Evolutionary conservation across 352 stramenopile species (phyloP).

Genomic region (Globisporangium emineosum): DNA sequence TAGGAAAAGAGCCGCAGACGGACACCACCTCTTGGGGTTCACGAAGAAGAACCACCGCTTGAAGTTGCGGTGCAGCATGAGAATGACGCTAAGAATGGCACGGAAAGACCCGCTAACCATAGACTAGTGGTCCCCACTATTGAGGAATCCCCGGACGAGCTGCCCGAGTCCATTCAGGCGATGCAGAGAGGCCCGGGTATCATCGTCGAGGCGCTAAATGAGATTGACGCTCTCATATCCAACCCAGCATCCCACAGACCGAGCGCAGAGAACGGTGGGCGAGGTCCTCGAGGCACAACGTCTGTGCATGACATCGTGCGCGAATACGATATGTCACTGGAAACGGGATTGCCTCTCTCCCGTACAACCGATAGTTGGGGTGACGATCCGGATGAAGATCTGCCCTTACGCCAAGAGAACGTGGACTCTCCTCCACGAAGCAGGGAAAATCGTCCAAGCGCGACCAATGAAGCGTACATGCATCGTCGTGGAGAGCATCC

Average conservation of each 20-base stretch:
- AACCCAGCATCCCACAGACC: constrained; percentile 15
- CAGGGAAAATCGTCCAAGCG: background rate
- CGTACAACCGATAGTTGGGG: constrained; percentile 62
- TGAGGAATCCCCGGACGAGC: constrained; percentile 23
- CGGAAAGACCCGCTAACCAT: constrained; percentile 6
- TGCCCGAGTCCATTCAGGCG: constrained; percentile 27
- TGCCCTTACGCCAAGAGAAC: constrained; percentile 3
- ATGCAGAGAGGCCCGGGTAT: constrained; percentile 36
- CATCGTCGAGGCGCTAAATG: constrained; percentile 43
- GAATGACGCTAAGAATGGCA: constrained; percentile 12
- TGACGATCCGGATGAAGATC: constrained; percentile 26
- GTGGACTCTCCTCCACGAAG: background rate
- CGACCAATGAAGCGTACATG: background rate
- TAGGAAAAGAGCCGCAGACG: constrained; percentile 14
- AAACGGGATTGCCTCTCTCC: constrained; percentile 52
- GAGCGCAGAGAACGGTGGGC: constrained; percentile 13
- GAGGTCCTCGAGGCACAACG: background rate
- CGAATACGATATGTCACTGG: constrained; percentile 43
- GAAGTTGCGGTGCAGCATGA: constrained; percentile 9
- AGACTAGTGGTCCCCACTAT: constrained; percentile 15
- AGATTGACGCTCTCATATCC: constrained; percentile 49
- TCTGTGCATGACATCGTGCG: constrained; percentile 39
- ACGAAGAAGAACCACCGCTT: constrained; percentile 10
- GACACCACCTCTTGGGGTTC: background rate
- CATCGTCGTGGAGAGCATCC: constrained; percentile 3